phyloP scores from a whole-genome alignment of 768 basidiomycete genomes.

The Tulasnella sp. region DNA sequence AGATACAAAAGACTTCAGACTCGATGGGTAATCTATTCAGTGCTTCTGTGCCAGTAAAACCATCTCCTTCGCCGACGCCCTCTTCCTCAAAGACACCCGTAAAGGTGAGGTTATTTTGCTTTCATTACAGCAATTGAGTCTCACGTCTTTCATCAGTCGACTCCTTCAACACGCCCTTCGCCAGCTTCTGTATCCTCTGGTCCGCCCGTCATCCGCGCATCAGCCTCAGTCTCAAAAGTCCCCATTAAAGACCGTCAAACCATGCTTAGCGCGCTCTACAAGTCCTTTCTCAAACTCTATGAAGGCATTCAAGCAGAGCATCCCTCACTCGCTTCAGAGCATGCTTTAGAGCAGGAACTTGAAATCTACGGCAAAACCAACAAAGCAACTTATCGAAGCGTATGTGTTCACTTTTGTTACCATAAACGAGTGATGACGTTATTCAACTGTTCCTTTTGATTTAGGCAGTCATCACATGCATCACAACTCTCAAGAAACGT shows the following conservation, averaged over 20 bases:
- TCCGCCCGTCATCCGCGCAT: conserved; percentile 15
- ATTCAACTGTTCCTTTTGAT: not conserved
- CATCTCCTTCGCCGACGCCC: not conserved
- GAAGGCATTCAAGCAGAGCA: conserved; percentile 37
- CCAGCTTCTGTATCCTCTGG: conserved; percentile 5
- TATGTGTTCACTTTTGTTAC: conserved; percentile 26
- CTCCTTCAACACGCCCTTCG: not conserved
- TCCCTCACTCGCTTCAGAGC: conserved; percentile 55
- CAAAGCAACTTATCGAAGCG: conserved; percentile 75
- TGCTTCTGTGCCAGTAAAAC: not conserved
- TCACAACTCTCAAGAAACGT: conserved; percentile 41
- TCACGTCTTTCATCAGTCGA: not conserved
- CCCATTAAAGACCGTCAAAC: conserved; percentile 60
- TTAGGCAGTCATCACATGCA: conserved; percentile 40
- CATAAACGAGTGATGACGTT: not conserved
- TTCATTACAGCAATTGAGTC: no score
- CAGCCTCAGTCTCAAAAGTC: conserved; percentile 37
- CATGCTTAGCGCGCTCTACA: conserved; percentile 61
- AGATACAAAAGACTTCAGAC: not conserved
- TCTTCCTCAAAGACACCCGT: not conserved
- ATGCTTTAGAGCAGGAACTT: conserved; percentile 70
- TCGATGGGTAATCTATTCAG: not conserved
- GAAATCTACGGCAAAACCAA: conserved; percentile 62
- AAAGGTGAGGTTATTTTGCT: no score
- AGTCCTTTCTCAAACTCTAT: conserved; percentile 62